phyloP scores from a whole-genome alignment of 768 basidiomycete genomes.

The Naganishia friedmannii region DNA sequence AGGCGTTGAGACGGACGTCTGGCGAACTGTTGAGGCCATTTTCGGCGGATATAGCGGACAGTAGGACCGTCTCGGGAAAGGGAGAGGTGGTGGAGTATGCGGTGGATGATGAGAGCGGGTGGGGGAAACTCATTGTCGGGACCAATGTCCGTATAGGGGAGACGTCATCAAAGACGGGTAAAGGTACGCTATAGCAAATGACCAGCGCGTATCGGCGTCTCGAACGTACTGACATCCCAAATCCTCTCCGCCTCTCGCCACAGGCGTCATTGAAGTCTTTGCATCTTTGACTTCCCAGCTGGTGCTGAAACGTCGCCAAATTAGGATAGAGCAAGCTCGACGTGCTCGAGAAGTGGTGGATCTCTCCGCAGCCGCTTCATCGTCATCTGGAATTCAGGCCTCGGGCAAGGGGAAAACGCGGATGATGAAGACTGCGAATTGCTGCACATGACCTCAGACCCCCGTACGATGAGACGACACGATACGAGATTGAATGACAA shows the following conservation, averaged over 20 bases:
- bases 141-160: constrained; percentile 33
- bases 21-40: constrained; percentile 21
- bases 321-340: constrained; percentile 23
- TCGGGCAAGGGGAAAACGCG: background rate
- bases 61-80: background rate
- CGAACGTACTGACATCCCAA: background rate
- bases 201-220: background rate
- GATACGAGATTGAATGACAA: too few relatives aligned
- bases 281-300: constrained; percentile 30
- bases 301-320: constrained; percentile 20
- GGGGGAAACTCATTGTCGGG: constrained; percentile 26
- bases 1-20: constrained; percentile 9
- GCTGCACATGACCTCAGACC: constrained; percentile 7
- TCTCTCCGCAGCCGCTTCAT: background rate
- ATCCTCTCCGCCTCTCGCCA: background rate
- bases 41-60: background rate
- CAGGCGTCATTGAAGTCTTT: constrained; percentile 32
- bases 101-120: constrained; percentile 23
- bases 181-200: constrained; percentile 20
- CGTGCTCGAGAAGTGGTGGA: constrained; percentile 10
- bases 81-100: constrained; percentile 13
- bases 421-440: background rate
- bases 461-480: too few relatives aligned
- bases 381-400: background rate
- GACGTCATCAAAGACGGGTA: constrained; percentile 27